Conservation (phyloP, 1,139 yeast species). For the Oligophagozyma castellii region DNA sequence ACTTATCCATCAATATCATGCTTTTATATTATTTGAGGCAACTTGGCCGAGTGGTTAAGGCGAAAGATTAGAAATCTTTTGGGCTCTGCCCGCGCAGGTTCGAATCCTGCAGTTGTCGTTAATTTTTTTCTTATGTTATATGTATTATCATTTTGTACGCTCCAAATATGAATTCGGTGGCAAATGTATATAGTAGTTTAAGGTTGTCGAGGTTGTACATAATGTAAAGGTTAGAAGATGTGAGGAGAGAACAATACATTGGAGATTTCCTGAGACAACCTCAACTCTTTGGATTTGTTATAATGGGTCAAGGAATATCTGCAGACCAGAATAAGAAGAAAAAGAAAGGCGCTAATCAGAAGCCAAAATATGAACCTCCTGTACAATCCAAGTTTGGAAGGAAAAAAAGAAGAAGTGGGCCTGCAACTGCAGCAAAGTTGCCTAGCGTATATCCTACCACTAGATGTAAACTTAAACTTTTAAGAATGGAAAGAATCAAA, state of each 20-base stretch:
- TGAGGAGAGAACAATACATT: too few species aligned
- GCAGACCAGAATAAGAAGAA: constrained; percentile 63
- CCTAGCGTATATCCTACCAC: constrained; percentile 89
- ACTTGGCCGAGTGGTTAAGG: constrained; percentile 43
- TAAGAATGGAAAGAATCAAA: constrained; percentile 90
- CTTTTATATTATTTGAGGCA: constrained; percentile 18
- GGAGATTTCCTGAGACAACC: too few species aligned
- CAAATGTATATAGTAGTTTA: neutral
- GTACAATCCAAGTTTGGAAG: constrained; percentile 82
- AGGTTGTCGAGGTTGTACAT: neutral
- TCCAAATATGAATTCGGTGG: too few species aligned
- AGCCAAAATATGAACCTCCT: constrained; percentile 96
- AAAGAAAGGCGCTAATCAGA: constrained; percentile 61
- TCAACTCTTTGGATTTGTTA: neutral
- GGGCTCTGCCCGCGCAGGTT: constrained; percentile 32
- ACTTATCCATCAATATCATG: neutral
- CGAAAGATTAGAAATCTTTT: constrained; percentile 41
- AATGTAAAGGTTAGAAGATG: constrained; percentile 1
- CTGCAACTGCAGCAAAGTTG: constrained; percentile 73
- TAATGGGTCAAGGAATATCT: constrained; percentile 70
- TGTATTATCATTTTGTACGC: too few species aligned
- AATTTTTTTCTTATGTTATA: constrained; percentile 6
- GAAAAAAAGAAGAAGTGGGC: constrained; percentile 75
- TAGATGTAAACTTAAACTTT: constrained; percentile 78
- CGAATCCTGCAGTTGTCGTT: constrained; percentile 28